Evolutionary conservation across 495 filamentous ascomycete species (phyloP).

Genomic region (Tuber borchii): DNA sequence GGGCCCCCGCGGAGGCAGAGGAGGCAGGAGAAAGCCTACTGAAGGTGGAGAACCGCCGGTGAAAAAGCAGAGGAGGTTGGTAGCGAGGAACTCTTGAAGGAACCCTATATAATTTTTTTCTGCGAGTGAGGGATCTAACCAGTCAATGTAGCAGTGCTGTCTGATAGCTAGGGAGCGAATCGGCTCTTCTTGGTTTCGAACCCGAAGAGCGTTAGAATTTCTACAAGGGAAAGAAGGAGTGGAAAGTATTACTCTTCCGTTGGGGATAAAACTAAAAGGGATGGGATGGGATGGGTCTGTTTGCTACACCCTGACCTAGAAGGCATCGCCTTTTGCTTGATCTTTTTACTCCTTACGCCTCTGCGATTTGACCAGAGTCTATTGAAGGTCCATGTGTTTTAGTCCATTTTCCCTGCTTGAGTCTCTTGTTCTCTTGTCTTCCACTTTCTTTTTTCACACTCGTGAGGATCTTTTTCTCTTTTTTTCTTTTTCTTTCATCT

Average conservation of each 20-base stretch:
- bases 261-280: background rate
- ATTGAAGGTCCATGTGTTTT: background rate
- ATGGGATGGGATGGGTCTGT: background rate
- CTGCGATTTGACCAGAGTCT: background rate
- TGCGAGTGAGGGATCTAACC: background rate
- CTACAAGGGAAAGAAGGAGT: background rate
- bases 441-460: background rate
- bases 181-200: background rate
- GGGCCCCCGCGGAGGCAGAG: conserved; percentile 27
- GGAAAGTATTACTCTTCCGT: background rate
- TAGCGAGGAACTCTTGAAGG: conserved; percentile 35
- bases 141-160: background rate
- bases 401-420: background rate
- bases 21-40: conserved; percentile 28
- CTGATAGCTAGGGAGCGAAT: background rate
- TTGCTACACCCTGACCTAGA: background rate
- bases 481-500: background rate
- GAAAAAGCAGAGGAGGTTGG: conserved; percentile 42
- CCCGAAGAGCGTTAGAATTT: background rate
- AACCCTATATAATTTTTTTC: background rate
- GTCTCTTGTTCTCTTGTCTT: background rate
- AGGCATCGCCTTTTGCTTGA: background rate
- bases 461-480: background rate
- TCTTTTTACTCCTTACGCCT: background rate
- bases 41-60: conserved; percentile 35